Evolutionary conservation across 257 asterid species (phyloP).

Genomic region (Verbena officinalis): DNA sequence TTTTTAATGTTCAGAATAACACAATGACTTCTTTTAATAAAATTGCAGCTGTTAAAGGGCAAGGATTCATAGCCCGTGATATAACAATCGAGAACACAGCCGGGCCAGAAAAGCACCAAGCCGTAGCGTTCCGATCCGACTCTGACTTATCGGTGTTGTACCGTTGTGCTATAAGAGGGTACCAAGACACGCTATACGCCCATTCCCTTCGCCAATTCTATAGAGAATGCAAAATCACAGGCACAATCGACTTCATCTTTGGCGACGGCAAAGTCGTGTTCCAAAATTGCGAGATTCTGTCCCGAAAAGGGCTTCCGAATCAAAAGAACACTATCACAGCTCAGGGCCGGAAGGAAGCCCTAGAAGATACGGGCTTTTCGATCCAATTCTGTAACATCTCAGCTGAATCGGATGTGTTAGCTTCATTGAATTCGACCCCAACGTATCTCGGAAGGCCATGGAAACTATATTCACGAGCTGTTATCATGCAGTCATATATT

Average conservation of each 20-base stretch:
- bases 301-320: conserved; percentile 38
- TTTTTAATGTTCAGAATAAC: too few species aligned
- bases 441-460: conserved; percentile 66
- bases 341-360: conserved; percentile 50
- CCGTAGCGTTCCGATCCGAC: conserved; percentile 56
- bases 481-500: conserved; percentile 51
- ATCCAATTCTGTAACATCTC: conserved; percentile 47
- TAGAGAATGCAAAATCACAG: conserved; percentile 51
- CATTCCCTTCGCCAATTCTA: conserved; percentile 62
- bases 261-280: conserved; percentile 52
- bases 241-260: conserved; percentile 63
- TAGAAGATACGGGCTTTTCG: conserved; percentile 45
- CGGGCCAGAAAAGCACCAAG: conserved; percentile 57
- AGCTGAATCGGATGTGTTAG: conserved; percentile 28
- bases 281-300: conserved; percentile 46
- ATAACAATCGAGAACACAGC: conserved; percentile 53
- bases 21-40: background rate
- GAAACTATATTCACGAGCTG: conserved; percentile 45
- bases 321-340: conserved; percentile 58
- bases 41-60: conserved; percentile 54
- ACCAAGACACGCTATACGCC: conserved; percentile 57
- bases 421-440: conserved; percentile 21
- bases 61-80: conserved; percentile 64
- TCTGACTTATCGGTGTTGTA: conserved; percentile 52
- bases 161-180: conserved; percentile 46